A percentile compares a stretch with the other conserved stretches of the same genome.
phyloP scores from a whole-genome alignment of 2,329 filamentous ascomycete genomes.

The Fusarium sp. region DNA sequence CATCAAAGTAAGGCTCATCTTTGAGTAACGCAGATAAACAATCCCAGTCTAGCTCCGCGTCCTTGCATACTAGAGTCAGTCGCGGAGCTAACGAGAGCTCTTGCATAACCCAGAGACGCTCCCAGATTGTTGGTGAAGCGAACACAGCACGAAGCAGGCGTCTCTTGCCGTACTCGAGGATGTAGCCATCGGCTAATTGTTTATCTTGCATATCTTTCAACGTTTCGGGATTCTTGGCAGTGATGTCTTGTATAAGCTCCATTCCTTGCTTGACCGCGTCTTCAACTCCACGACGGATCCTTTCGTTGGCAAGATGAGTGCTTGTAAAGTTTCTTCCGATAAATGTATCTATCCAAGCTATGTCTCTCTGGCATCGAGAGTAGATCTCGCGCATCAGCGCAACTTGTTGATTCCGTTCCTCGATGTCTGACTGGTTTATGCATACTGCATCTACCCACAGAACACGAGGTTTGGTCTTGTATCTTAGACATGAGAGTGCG shows the following conservation, averaged over 20 bases:
- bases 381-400: constrained; percentile 23
- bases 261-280: too few species aligned
- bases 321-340: too few species aligned
- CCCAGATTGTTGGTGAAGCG: background rate
- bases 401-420: constrained; percentile 21
- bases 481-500: background rate
- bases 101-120: constrained; percentile 25
- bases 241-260: too few species aligned
- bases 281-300: too few species aligned
- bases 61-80: constrained; percentile 3
- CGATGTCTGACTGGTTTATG: constrained; percentile 23
- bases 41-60: constrained; percentile 8
- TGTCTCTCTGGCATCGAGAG: constrained; percentile 15
- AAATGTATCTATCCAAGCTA: constrained; percentile 25
- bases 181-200: too few species aligned
- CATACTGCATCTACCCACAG: constrained; percentile 34
- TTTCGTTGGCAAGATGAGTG: too few species aligned
- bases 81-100: constrained; percentile 17
- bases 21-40: background rate
- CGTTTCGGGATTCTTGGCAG: too few species aligned
- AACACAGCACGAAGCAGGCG: background rate
- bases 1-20: constrained; percentile 28
- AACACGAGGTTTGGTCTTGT: rapidly evolving
- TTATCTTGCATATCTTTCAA: too few species aligned
- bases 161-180: too few species aligned